A percentile compares a stretch with the other conserved stretches of the same genome.
These are phyloP conservation scores for Garcia nutans DNA, from an alignment of 345 rosid genomes.

Conservation along the genomic window DNA sequence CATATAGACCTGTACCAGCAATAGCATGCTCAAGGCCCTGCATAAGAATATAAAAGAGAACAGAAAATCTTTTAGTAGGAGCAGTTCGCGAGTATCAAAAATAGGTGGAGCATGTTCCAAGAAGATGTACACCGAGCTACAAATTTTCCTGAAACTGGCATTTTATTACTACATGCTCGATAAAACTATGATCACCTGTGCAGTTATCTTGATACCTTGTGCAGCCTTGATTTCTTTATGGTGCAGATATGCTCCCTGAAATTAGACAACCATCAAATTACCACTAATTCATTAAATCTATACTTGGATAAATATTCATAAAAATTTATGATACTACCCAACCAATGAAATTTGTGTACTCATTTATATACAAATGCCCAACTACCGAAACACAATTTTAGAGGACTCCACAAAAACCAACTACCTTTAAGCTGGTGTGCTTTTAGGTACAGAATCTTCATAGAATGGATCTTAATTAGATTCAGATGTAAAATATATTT, in stretches of 20 bases:
- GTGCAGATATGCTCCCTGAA: constrained; percentile 83
- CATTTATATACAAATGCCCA: too few relatives aligned
- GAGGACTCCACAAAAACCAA: too few relatives aligned
- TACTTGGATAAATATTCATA: neutral
- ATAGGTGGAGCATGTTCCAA: neutral
- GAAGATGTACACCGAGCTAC: neutral
- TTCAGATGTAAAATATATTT: too few relatives aligned
- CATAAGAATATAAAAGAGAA: constrained; percentile 15
- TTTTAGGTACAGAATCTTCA: too few relatives aligned
- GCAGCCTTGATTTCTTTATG: constrained; percentile 93
- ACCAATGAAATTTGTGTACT: too few relatives aligned
- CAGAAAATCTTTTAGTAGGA: neutral
- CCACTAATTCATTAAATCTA: neutral
- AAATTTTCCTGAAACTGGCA: neutral
- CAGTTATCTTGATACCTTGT: constrained; percentile 89
- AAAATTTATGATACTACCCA: neutral
- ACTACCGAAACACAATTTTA: too few relatives aligned
- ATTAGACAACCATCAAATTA: constrained; percentile 21
- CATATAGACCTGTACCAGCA: constrained; percentile 88
- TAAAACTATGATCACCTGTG: constrained; percentile 55
- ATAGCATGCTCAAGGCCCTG: constrained; percentile 95
- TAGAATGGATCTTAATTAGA: too few relatives aligned
- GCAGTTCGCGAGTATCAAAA: neutral
- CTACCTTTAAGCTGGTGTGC: too few relatives aligned
- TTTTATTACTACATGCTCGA: neutral